Evolutionary conservation across 208 protist species (phyloP).

Genomic region (Porcisia hertigi): DNA sequence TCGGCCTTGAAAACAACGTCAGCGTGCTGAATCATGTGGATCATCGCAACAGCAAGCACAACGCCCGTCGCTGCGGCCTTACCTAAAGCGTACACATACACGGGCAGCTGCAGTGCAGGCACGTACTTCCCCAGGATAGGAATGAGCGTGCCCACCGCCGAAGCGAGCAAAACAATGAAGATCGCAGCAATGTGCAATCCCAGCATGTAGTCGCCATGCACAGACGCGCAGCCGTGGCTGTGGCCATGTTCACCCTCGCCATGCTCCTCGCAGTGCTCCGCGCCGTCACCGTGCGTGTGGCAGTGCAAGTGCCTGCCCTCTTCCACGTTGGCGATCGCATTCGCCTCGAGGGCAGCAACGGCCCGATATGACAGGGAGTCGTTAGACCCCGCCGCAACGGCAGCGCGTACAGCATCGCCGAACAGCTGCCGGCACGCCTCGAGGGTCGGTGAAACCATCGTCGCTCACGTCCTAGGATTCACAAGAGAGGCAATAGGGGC

Average conservation of each 20-base stretch:
- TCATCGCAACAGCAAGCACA: constrained; percentile 50
- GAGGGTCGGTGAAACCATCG: constrained; percentile 10
- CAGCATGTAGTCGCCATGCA: constrained; percentile 42
- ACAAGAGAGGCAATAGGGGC: neutral
- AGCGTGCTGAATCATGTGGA: constrained; percentile 53
- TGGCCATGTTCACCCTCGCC: neutral
- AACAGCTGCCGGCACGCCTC: constrained; percentile 16
- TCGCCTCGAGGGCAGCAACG: neutral
- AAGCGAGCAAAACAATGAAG: constrained; percentile 65
- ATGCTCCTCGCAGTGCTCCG: neutral
- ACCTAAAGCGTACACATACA: constrained; percentile 50
- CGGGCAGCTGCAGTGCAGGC: constrained; percentile 29
- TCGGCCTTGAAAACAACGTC: constrained; percentile 9
- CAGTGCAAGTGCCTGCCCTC: neutral
- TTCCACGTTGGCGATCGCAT: neutral
- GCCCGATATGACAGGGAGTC: neutral
- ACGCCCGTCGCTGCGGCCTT: constrained; percentile 61
- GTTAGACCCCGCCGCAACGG: neutral
- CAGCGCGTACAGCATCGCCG: constrained; percentile 4
- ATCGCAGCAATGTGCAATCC: constrained; percentile 63
- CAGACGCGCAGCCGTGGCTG: constrained; percentile 22
- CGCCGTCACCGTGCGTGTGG: neutral
- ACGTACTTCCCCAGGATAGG: constrained; percentile 57
- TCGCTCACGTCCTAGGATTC: neutral
- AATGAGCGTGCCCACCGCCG: constrained; percentile 49